A percentile compares a stretch with the other conserved stretches of the same genome.
Conservation (phyloP, 176 grass and related monocot genomes). For the Rhynchospora tenuis region DNA sequence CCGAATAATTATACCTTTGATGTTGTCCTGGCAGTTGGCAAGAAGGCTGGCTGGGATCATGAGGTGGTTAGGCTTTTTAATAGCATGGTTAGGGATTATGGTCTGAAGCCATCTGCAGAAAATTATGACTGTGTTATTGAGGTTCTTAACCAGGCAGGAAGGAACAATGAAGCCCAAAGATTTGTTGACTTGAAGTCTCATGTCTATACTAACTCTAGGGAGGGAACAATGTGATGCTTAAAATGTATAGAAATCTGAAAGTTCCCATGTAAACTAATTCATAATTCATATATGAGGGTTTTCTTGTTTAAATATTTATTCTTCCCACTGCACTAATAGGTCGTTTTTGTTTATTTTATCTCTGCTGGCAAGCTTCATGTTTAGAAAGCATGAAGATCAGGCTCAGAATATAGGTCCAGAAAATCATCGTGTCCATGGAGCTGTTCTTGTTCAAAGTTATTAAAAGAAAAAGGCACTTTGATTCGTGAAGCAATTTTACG, state of each 20-base stretch:
- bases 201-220: constrained; percentile 27
- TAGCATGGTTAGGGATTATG: constrained; percentile 59
- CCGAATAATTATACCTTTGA: constrained; percentile 67
- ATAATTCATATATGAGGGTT: neutral
- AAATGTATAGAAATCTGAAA: neutral
- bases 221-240: neutral
- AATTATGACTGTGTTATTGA: constrained; percentile 74
- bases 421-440: too few species aligned
- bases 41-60: constrained; percentile 38
- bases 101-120: constrained; percentile 59
- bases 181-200: constrained; percentile 71
- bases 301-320: neutral
- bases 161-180: constrained; percentile 55
- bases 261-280: neutral
- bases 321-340: neutral
- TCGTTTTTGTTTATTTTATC: neutral
- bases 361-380: neutral
- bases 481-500: too few species aligned
- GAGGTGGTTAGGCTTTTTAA: constrained; percentile 60
- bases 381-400: neutral
- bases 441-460: too few species aligned
- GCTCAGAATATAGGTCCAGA: too few species aligned
- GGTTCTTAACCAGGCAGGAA: constrained; percentile 42
- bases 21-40: constrained; percentile 53
- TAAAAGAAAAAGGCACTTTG: too few species aligned